Conservation (phyloP, 805 yeast species). For the Kodamaea fukazawae region DNA sequence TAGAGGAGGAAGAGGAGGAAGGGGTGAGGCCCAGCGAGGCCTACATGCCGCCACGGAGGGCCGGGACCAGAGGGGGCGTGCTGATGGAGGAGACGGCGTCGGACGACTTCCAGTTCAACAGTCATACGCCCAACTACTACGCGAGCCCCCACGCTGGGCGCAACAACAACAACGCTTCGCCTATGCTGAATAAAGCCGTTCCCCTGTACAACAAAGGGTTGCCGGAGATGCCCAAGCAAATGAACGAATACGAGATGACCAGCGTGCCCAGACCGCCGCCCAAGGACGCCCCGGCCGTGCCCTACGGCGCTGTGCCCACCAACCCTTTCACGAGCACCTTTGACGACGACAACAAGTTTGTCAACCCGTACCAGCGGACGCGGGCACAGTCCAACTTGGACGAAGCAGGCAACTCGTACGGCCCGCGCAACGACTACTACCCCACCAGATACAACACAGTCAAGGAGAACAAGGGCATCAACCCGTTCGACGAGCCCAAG, state of each 20-base stretch:
- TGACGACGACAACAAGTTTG: slow-evolving; percentile 3
- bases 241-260: slow-evolving; percentile 6
- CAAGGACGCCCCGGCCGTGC: background rate
- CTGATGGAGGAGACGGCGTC: too few species aligned
- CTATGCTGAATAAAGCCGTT: too few species aligned
- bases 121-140: too few species aligned
- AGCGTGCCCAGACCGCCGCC: background rate
- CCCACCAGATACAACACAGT: background rate
- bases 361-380: slow-evolving; percentile 1
- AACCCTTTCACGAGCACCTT: slow-evolving; percentile 6
- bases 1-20: too few species aligned
- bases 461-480: slow-evolving; percentile 3
- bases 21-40: too few species aligned
- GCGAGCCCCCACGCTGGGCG: too few species aligned
- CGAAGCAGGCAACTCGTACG: slow-evolving; percentile 3
- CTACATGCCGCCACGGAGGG: too few species aligned
- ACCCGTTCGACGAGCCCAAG: slow-evolving; percentile 6
- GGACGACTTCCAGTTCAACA: too few species aligned
- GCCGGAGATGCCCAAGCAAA: background rate
- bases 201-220: too few species aligned
- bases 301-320: background rate
- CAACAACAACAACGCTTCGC: too few species aligned
- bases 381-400: slow-evolving; percentile 1
- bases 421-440: slow-evolving; percentile 3
- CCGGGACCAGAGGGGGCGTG: too few species aligned